Conservation (phyloP, 2,329 filamentous ascomycete species). For the Aspergillus glaucus region DNA sequence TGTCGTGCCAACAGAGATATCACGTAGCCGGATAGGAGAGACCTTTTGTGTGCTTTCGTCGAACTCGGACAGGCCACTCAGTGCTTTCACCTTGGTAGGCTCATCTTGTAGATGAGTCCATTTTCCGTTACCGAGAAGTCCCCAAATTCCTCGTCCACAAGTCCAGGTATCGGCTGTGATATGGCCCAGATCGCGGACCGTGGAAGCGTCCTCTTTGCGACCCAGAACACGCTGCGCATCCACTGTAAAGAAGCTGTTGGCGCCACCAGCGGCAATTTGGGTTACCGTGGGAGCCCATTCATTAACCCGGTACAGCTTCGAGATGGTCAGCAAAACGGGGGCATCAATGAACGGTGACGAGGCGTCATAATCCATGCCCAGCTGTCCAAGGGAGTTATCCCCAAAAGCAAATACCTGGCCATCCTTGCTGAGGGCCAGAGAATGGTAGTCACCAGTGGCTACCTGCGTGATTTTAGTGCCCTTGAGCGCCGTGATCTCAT, state of each 20-base stretch:
- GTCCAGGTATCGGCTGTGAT: constrained; percentile 75
- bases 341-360: constrained; percentile 59
- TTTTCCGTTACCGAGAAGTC: constrained; percentile 73
- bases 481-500: constrained; percentile 67
- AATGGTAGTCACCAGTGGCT: constrained; percentile 82
- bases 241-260: constrained; percentile 80
- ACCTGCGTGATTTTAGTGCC: constrained; percentile 67
- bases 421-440: constrained; percentile 66
- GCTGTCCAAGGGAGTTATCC: constrained; percentile 84
- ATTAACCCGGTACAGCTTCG: constrained; percentile 64
- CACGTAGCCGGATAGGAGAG: constrained; percentile 69
- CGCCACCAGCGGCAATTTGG: constrained; percentile 74
- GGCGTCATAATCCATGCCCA: constrained; percentile 68
- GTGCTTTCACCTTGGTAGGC: constrained; percentile 72
- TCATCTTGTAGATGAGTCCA: constrained; percentile 81
- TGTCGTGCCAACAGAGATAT: constrained; percentile 68
- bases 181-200: constrained; percentile 43
- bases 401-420: constrained; percentile 82
- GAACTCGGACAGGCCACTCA: constrained; percentile 82
- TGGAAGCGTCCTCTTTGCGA: constrained; percentile 37
- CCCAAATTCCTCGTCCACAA: constrained; percentile 78
- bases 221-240: constrained; percentile 61
- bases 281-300: constrained; percentile 62
- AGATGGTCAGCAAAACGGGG: constrained; percentile 64
- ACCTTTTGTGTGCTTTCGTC: constrained; percentile 64